These are phyloP conservation scores for Melampsora abietis-canadensis DNA, from an alignment of 1,284 basidiomycete genomes.

Conservation along the genomic window DNA sequence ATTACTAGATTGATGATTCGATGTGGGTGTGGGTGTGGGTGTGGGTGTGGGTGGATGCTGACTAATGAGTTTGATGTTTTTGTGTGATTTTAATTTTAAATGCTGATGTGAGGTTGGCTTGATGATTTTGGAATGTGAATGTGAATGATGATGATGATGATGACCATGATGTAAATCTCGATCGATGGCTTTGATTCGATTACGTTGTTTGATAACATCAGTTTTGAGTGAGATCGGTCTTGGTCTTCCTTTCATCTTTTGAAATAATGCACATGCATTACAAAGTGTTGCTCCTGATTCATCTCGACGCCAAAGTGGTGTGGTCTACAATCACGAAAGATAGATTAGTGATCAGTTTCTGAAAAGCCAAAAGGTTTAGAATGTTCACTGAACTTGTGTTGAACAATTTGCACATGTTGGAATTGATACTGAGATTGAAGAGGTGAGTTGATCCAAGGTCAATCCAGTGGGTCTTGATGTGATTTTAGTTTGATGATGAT, in stretches of 20 bases:
- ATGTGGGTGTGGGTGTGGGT: too few species aligned
- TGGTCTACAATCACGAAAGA: conserved; percentile 38
- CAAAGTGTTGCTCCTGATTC: conserved; percentile 51
- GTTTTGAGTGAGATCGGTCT: conserved; percentile 52
- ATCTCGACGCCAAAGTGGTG: conserved; percentile 52
- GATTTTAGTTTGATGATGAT: not conserved
- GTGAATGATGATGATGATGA: too few species aligned
- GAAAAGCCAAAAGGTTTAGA: too few species aligned
- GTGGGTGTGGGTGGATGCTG: too few species aligned
- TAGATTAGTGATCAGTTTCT: not conserved
- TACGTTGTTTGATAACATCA: conserved; percentile 52
- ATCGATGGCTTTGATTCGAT: conserved; percentile 49
- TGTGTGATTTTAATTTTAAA: too few species aligned
- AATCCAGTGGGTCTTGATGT: not conserved
- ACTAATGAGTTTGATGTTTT: too few species aligned
- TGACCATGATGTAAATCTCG: not conserved
- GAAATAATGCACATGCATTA: conserved; percentile 53
- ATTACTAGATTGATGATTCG: too few species aligned
- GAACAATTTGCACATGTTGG: conserved; percentile 4
- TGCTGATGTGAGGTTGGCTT: too few species aligned
- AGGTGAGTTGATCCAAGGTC: too few species aligned
- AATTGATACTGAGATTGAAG: not conserved
- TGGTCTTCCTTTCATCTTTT: conserved; percentile 52
- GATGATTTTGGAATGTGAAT: too few species aligned
- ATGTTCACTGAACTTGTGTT: not conserved